Evolutionary conservation across 495 filamentous ascomycete species (phyloP).

Genomic region (Penicillium egyptiacum): DNA sequence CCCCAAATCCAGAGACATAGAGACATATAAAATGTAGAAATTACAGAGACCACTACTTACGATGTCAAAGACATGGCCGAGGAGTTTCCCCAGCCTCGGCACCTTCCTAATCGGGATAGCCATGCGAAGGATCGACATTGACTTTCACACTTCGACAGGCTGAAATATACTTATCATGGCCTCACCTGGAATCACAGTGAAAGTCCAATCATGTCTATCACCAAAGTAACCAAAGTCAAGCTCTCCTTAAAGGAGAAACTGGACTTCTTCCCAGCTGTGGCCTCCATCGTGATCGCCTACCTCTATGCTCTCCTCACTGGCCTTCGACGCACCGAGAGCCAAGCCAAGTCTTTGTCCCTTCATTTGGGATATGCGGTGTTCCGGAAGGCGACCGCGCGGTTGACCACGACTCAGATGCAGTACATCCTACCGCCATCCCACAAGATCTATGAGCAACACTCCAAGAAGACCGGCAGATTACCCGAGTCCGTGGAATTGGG

Average conservation of each 20-base stretch:
- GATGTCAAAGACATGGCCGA: too few relatives aligned
- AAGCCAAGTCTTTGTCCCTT: conserved; percentile 37
- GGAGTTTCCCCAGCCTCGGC: neutral
- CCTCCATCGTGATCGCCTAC: conserved; percentile 28
- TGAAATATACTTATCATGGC: neutral
- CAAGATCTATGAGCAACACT: conserved; percentile 48
- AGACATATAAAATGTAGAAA: too few relatives aligned
- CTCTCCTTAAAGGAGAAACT: conserved; percentile 37
- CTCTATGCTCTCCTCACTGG: conserved; percentile 37
- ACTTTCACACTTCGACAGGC: neutral
- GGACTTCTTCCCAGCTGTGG: conserved; percentile 38
- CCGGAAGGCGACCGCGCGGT: conserved; percentile 34
- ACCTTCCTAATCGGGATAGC: neutral
- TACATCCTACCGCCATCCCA: conserved; percentile 43
- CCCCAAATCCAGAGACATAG: too few relatives aligned
- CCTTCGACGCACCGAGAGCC: conserved; percentile 34
- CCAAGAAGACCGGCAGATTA: conserved; percentile 41
- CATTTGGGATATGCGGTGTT: conserved; percentile 43
- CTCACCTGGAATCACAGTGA: neutral
- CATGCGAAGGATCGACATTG: neutral
- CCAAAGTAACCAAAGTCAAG: conserved; percentile 15
- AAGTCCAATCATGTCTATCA: conserved; percentile 18
- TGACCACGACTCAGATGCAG: conserved; percentile 38
- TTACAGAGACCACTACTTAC: too few relatives aligned
- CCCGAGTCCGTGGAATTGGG: conserved; percentile 51